phyloP scores from a whole-genome alignment of 768 basidiomycete species.

The Gyrodon lividus region DNA sequence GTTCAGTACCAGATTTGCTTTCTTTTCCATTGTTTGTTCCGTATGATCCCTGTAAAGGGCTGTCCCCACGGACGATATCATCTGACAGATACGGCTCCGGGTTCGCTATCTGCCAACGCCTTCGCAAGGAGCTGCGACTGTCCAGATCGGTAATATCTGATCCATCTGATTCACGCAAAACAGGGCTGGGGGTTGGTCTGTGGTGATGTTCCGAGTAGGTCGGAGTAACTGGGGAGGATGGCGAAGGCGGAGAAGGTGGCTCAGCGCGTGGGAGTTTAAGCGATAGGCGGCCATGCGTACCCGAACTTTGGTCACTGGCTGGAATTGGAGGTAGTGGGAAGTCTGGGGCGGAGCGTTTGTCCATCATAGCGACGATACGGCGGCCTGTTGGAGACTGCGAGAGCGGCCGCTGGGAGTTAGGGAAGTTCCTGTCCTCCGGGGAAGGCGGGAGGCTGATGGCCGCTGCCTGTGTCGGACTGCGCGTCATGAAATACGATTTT shows the following conservation, averaged over 20 bases:
- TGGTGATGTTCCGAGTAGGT: background rate
- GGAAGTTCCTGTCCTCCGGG: slow-evolving; percentile 10
- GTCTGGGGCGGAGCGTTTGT: slow-evolving; percentile 13
- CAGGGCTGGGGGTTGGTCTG: slow-evolving; percentile 15
- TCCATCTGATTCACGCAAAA: slow-evolving; percentile 10
- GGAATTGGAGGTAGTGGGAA: slow-evolving; percentile 25
- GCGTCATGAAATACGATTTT: background rate
- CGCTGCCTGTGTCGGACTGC: background rate
- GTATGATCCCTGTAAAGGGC: slow-evolving; percentile 11
- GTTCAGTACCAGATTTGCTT: slow-evolving; percentile 7
- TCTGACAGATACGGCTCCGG: background rate
- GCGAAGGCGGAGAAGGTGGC: slow-evolving; percentile 8
- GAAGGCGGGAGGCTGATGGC: background rate
- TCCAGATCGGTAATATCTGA: background rate
- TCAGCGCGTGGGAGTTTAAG: background rate
- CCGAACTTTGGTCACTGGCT: background rate
- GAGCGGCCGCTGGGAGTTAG: background rate
- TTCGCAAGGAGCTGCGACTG: background rate
- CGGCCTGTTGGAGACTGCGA: slow-evolving; percentile 4
- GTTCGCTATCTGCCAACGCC: slow-evolving; percentile 3
- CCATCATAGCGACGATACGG: too few species aligned
- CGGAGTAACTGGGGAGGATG: slow-evolving; percentile 6
- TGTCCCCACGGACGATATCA: slow-evolving; percentile 21
- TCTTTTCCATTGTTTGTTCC: slow-evolving; percentile 2
- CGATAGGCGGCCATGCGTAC: background rate